Evolutionary conservation across 805 yeast genomes (phyloP).

Genomic region (Ogataea nitratoaversa): DNA sequence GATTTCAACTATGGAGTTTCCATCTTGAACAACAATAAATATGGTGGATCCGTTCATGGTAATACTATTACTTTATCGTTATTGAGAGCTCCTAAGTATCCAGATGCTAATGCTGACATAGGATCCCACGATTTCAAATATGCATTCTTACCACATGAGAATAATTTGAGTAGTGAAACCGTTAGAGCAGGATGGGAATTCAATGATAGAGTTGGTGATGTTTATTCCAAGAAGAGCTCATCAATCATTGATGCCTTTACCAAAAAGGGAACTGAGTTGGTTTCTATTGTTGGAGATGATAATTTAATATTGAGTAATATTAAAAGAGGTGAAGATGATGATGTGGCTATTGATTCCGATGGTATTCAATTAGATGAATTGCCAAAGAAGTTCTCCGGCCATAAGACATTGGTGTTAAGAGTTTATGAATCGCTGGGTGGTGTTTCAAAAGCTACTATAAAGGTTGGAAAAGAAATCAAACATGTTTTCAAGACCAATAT

Average conservation of each 20-base stretch:
- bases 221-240: constrained; percentile 7
- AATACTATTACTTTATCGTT: constrained; percentile 81
- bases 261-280: constrained; percentile 12
- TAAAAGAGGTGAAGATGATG: constrained; percentile 87
- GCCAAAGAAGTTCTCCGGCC: constrained; percentile 42
- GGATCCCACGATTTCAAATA: constrained; percentile 80
- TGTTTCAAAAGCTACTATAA: constrained; percentile 47
- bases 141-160: constrained; percentile 79
- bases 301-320: constrained; percentile 69
- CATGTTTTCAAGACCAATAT: constrained; percentile 54
- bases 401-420: constrained; percentile 60
- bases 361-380: constrained; percentile 31
- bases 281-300: constrained; percentile 42
- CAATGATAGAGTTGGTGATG: constrained; percentile 46
- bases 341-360: constrained; percentile 38
- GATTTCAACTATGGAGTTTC: constrained; percentile 86
- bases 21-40: constrained; percentile 77
- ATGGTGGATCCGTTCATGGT: constrained; percentile 94
- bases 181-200: constrained; percentile 76
- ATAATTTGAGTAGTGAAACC: constrained; percentile 56
- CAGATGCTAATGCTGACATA: constrained; percentile 94
- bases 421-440: constrained; percentile 91
- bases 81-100: constrained; percentile 87
- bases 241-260: constrained; percentile 2
- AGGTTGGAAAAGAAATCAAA: constrained; percentile 40